Conservation (phyloP, 441 rosid genomes). For the Croton setiger region DNA sequence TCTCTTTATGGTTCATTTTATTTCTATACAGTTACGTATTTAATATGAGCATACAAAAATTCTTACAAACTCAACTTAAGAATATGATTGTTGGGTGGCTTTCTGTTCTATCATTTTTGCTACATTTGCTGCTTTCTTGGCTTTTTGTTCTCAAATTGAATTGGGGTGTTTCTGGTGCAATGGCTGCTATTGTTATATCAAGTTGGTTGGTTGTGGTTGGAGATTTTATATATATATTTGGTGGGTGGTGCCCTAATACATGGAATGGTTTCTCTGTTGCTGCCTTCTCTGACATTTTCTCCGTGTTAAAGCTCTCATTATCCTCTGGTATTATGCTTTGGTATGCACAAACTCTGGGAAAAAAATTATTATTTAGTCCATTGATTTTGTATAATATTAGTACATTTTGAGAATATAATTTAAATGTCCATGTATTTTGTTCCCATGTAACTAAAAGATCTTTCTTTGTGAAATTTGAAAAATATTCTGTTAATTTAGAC, state of each 20-base stretch:
- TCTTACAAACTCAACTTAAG: constrained; percentile 15
- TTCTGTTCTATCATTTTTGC: constrained; percentile 27
- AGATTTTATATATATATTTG: constrained; percentile 30
- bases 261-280: constrained; percentile 46
- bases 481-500: too few relatives aligned
- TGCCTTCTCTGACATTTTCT: constrained; percentile 38
- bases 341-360: too few relatives aligned
- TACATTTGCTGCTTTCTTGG: constrained; percentile 51
- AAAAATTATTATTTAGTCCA: too few relatives aligned
- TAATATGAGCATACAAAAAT: not conserved
- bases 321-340: constrained; percentile 60
- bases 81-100: constrained; percentile 47
- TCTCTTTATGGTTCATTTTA: constrained; percentile 47
- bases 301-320: constrained; percentile 45
- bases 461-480: too few relatives aligned
- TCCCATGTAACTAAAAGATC: too few relatives aligned
- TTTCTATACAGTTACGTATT: not conserved
- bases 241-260: constrained; percentile 46
- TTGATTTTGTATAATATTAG: too few relatives aligned
- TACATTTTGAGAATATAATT: too few relatives aligned
- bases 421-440: too few relatives aligned
- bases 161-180: constrained; percentile 47
- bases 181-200: constrained; percentile 31
- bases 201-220: constrained; percentile 29
- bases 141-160: constrained; percentile 32